phyloP scores from a whole-genome alignment of 1,284 basidiomycete genomes.

The Ceratobasidium theobromae region DNA sequence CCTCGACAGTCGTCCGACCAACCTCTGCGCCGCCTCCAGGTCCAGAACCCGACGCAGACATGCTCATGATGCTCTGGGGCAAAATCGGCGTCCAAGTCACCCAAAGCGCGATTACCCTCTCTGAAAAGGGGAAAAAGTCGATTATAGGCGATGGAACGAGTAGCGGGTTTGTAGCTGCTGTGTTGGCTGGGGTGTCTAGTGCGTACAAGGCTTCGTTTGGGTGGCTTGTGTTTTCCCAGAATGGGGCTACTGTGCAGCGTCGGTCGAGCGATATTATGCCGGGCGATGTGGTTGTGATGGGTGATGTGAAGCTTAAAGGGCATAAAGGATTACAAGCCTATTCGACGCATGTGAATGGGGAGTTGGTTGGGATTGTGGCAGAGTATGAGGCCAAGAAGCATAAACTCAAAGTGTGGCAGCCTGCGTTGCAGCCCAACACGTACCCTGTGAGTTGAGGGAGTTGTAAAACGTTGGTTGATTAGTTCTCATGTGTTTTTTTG shows the following conservation, averaged over 20 bases:
- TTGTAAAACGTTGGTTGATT: neutral
- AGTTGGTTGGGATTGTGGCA: conserved; percentile 70
- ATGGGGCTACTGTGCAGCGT: conserved; percentile 63
- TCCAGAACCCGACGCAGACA: conserved; percentile 48
- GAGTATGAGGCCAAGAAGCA: conserved; percentile 85
- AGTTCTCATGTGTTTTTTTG: neutral
- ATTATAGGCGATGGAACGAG: conserved; percentile 83
- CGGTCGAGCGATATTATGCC: conserved; percentile 78
- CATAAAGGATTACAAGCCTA: conserved; percentile 79
- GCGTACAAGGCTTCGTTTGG: conserved; percentile 57
- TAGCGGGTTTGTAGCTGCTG: conserved; percentile 70
- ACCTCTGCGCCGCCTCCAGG: conserved; percentile 12
- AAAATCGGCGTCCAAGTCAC: conserved; percentile 74
- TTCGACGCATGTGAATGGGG: conserved; percentile 60
- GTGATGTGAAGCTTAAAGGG: conserved; percentile 82
- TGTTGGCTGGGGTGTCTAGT: conserved; percentile 61
- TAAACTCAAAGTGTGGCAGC: conserved; percentile 81
- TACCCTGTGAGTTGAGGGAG: conserved; percentile 35
- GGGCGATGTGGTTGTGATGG: conserved; percentile 77
- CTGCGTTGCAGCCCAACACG: conserved; percentile 57
- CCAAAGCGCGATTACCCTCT: conserved; percentile 64
- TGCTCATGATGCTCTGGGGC: conserved; percentile 68
- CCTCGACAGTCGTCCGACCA: conserved; percentile 6
- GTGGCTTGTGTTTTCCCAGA: conserved; percentile 73
- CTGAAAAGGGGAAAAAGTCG: conserved; percentile 71